phyloP scores from a whole-genome alignment of 192 early-diverging fungal species.

The Coemansia sp. region DNA sequence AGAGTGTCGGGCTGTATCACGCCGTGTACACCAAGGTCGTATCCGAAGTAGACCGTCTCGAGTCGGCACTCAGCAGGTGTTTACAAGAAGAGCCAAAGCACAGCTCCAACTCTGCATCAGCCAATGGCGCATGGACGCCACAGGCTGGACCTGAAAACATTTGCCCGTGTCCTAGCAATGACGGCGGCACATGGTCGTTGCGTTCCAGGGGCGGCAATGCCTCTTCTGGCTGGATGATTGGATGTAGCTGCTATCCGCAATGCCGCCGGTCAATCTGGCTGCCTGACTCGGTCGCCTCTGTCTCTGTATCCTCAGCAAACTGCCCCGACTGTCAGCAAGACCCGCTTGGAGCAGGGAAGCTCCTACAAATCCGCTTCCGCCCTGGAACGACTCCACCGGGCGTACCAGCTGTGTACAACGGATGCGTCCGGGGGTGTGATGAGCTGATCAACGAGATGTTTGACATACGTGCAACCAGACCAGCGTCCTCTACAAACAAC shows the following conservation, averaged over 20 bases:
- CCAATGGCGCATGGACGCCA: constrained; percentile 10
- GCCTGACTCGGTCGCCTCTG: constrained; percentile 16
- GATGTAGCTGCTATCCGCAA: constrained; percentile 49
- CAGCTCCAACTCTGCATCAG: too few relatives aligned
- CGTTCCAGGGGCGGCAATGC: constrained; percentile 5
- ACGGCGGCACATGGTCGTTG: constrained; percentile 10
- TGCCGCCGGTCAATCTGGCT: constrained; percentile 48
- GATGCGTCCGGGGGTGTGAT: constrained; percentile 44
- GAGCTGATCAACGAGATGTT: constrained; percentile 45
- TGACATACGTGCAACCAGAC: constrained; percentile 1
- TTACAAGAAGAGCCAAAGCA: constrained; percentile 16
- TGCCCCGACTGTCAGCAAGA: constrained; percentile 25
- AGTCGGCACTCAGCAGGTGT: constrained; percentile 37
- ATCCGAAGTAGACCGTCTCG: constrained; percentile 50
- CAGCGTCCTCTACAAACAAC: constrained; percentile 9
- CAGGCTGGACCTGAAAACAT: constrained; percentile 12
- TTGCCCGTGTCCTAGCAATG: constrained; percentile 18
- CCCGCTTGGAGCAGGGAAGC: constrained; percentile 10
- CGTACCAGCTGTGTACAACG: constrained; percentile 15
- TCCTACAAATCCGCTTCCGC: constrained; percentile 30
- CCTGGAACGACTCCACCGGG: constrained; percentile 34
- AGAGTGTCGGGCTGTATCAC: constrained; percentile 66
- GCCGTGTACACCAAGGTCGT: constrained; percentile 61
- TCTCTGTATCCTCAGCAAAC: constrained; percentile 7
- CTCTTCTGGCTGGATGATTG: constrained; percentile 30